phyloP scores from a whole-genome alignment of 2,329 filamentous ascomycete species.

The Akanthomyces dipterigenus region DNA sequence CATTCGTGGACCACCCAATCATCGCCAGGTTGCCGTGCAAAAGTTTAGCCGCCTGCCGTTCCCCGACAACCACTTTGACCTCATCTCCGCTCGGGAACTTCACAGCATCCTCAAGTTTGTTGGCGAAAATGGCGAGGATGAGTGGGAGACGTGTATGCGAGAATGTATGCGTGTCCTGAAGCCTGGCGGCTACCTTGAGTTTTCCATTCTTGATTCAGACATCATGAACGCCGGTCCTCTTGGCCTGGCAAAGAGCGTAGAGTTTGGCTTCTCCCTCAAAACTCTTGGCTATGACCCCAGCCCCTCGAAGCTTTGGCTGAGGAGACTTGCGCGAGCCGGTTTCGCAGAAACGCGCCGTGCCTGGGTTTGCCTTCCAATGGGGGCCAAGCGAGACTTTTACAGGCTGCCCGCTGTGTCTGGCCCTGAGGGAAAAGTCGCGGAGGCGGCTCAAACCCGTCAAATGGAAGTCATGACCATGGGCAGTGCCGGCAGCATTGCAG shows the following conservation, averaged over 20 bases:
- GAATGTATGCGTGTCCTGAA: slow-evolving; percentile 91
- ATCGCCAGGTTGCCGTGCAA: slow-evolving; percentile 73
- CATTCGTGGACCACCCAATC: slow-evolving; percentile 78
- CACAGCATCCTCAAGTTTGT: slow-evolving; percentile 75
- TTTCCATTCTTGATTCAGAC: slow-evolving; percentile 81
- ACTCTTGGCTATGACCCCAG: slow-evolving; percentile 83
- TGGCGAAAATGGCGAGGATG: slow-evolving; percentile 63
- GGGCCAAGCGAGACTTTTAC: slow-evolving; percentile 34
- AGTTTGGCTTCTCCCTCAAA: slow-evolving; percentile 86
- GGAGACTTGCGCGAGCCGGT: slow-evolving; percentile 64
- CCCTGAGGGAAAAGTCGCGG: slow-evolving; percentile 31
- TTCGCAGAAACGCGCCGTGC: slow-evolving; percentile 77
- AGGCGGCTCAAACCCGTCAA: slow-evolving; percentile 39
- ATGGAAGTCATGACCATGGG: slow-evolving; percentile 59
- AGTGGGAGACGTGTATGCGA: slow-evolving; percentile 77
- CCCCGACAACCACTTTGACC: slow-evolving; percentile 77
- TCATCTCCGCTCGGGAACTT: slow-evolving; percentile 82
- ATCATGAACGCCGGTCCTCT: slow-evolving; percentile 77
- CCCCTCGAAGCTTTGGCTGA: slow-evolving; percentile 75
- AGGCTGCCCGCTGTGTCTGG: slow-evolving; percentile 24
- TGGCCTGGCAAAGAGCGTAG: slow-evolving; percentile 76
- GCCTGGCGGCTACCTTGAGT: slow-evolving; percentile 89
- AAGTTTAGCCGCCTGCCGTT: slow-evolving; percentile 79
- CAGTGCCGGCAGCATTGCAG: slow-evolving; percentile 64
- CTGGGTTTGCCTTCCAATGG: slow-evolving; percentile 87